phyloP scores from a whole-genome alignment of 2,329 filamentous ascomycete genomes.

The Neurospora crassa region DNA sequence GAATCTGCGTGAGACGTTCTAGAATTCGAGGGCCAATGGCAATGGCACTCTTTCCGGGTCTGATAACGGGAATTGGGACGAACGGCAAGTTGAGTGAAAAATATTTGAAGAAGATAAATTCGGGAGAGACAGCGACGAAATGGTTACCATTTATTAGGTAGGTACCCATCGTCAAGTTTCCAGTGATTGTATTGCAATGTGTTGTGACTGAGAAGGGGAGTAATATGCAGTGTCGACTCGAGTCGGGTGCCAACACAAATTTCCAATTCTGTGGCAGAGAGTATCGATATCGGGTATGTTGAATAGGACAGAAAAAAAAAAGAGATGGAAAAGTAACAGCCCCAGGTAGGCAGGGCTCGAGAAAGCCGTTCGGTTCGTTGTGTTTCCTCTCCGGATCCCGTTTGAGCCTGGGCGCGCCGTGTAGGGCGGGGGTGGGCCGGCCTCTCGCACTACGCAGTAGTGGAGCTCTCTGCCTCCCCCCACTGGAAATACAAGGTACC shows the following conservation, averaged over 20 bases:
- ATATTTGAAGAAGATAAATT: not conserved
- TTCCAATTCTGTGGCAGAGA: not conserved
- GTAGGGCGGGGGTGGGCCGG: not conserved
- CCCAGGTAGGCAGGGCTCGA: not conserved
- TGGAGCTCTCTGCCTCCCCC: not conserved
- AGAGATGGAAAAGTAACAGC: not conserved
- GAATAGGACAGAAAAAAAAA: not conserved
- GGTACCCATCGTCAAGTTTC: not conserved
- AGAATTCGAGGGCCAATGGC: not conserved
- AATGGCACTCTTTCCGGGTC: not conserved
- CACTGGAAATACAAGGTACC: not conserved
- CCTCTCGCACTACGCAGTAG: not conserved
- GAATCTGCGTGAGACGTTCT: not conserved
- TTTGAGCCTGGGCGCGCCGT: too few relatives aligned
- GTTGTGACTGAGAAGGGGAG: not conserved
- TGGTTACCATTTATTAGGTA: too few relatives aligned
- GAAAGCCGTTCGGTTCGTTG: not conserved
- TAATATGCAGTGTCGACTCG: not conserved
- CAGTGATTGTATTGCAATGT: not conserved
- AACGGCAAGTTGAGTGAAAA: not conserved
- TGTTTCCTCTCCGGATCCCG: not conserved
- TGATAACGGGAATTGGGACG: not conserved
- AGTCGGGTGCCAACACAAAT: not conserved
- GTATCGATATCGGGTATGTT: not conserved
- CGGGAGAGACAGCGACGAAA: not conserved